Evolutionary conservation across 768 basidiomycete species (phyloP).

Genomic region (Boletus coccyginus): DNA sequence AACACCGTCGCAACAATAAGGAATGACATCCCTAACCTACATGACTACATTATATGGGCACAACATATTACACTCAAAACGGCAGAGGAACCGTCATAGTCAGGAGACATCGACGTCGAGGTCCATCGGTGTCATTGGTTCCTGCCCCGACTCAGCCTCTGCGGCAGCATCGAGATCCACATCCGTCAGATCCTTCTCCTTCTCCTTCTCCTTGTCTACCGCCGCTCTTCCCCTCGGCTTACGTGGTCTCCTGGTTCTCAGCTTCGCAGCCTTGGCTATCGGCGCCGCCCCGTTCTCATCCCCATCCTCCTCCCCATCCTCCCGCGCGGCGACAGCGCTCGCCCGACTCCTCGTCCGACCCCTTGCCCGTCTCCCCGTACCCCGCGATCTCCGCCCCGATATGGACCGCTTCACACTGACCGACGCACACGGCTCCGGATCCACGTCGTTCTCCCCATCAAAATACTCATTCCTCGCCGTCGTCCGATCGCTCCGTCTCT

Average conservation of each 20-base stretch:
- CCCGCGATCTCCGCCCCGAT: slow-evolving; percentile 20
- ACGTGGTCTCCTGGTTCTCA: slow-evolving; percentile 31
- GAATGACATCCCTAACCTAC: background rate
- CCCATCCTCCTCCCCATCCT: slow-evolving; percentile 39
- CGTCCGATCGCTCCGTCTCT: slow-evolving; percentile 49
- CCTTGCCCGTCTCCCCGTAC: slow-evolving; percentile 26
- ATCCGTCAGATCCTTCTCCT: slow-evolving; percentile 28
- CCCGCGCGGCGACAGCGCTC: slow-evolving; percentile 22
- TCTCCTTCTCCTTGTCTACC: slow-evolving; percentile 25
- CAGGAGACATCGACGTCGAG: slow-evolving; percentile 38
- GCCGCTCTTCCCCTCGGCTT: slow-evolving; percentile 20
- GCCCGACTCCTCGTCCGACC: slow-evolving; percentile 35
- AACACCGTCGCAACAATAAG: too few species aligned
- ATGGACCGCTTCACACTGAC: slow-evolving; percentile 15
- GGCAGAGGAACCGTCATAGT: slow-evolving; percentile 25
- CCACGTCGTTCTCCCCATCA: slow-evolving; percentile 70
- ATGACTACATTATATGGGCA: background rate
- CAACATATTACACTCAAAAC: background rate
- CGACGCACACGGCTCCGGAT: slow-evolving; percentile 42
- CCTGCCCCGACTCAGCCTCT: slow-evolving; percentile 32
- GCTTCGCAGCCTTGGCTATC: slow-evolving; percentile 29
- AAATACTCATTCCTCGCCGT: slow-evolving; percentile 66
- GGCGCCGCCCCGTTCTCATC: slow-evolving; percentile 30
- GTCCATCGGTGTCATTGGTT: slow-evolving; percentile 38
- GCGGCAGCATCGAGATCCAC: slow-evolving; percentile 29